Percentiles rank a stretch among this genome's conserved stretches.
Evolutionary conservation across 352 stramenopile genomes (phyloP).

Genomic region (Globisporangium mamillatum): DNA sequence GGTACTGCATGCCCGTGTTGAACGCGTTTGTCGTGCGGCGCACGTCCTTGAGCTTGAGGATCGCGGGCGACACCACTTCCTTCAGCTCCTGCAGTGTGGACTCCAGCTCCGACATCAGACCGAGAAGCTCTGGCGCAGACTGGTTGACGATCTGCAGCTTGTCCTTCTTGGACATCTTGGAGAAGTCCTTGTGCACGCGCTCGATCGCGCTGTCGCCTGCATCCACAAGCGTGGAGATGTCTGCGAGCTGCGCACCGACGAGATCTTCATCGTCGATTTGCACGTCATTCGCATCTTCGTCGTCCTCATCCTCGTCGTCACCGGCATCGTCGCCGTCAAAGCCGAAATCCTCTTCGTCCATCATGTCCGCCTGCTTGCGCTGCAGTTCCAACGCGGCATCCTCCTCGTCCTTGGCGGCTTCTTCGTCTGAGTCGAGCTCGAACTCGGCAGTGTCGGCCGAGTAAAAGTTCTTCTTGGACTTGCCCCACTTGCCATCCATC

Average conservation of each 20-base stretch:
- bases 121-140: slow-evolving; percentile 72
- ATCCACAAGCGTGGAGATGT: slow-evolving; percentile 67
- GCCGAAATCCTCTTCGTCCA: slow-evolving; percentile 88
- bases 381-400: slow-evolving; percentile 80
- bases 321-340: slow-evolving; percentile 40
- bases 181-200: slow-evolving; percentile 78
- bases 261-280: slow-evolving; percentile 63
- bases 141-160: slow-evolving; percentile 87
- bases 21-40: slow-evolving; percentile 50
- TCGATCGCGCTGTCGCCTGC: slow-evolving; percentile 52
- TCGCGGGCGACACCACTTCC: slow-evolving; percentile 61
- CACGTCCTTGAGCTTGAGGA: slow-evolving; percentile 70
- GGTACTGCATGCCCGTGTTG: slow-evolving; percentile 69
- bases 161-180: slow-evolving; percentile 84
- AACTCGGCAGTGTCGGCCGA: slow-evolving; percentile 82
- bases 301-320: slow-evolving; percentile 35
- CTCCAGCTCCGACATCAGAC: slow-evolving; percentile 66
- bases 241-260: slow-evolving; percentile 66
- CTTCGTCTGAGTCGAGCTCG: slow-evolving; percentile 77
- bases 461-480: slow-evolving; percentile 86
- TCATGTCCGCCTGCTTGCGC: slow-evolving; percentile 78
- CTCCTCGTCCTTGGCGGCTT: slow-evolving; percentile 80
- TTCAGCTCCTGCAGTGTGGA: slow-evolving; percentile 61
- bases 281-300: slow-evolving; percentile 23
- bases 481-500: slow-evolving; percentile 85